Evolutionary conservation across 108 stramenopile species (phyloP).

Genomic region (Conticribra weissflogii): DNA sequence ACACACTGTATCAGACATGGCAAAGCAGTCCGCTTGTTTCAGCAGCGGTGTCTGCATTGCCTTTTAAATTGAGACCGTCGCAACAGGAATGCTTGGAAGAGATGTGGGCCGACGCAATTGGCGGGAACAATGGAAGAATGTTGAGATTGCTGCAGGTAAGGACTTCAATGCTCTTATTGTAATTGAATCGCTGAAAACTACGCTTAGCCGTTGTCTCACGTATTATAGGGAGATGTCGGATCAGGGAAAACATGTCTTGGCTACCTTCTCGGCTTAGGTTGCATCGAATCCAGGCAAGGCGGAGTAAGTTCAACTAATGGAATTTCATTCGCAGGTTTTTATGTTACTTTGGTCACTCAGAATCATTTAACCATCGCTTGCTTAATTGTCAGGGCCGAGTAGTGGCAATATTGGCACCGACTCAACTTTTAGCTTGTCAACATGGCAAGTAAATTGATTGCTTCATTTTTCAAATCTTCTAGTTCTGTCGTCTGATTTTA

Average conservation of each 20-base stretch:
- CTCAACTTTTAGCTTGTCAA: constrained; percentile 61
- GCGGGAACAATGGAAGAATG: constrained; percentile 51
- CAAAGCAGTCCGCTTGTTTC: constrained; percentile 24
- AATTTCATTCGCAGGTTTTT: no score
- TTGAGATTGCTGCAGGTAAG: constrained; percentile 58
- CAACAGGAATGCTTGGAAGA: constrained; percentile 46
- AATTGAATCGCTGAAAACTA: no score
- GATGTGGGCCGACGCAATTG: constrained; percentile 56
- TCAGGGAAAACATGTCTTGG: constrained; percentile 72
- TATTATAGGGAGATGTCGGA: constrained; percentile 74
- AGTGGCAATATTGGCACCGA: constrained; percentile 61
- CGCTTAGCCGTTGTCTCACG: no score
- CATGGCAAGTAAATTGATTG: no score
- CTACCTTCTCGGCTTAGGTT: constrained; percentile 56
- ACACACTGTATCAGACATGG: constrained; percentile 5
- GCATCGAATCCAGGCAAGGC: constrained; percentile 42
- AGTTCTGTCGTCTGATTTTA: no score
- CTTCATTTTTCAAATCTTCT: no score
- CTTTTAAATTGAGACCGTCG: constrained; percentile 44
- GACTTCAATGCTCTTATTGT: no score
- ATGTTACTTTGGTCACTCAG: no score
- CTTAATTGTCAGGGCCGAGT: no score
- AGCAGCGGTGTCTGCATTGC: constrained; percentile 27
- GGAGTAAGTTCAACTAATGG: no score
- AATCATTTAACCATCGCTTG: no score